phyloP scores from a whole-genome alignment of 1,284 basidiomycete genomes.

The Rhodotorula sp. region DNA sequence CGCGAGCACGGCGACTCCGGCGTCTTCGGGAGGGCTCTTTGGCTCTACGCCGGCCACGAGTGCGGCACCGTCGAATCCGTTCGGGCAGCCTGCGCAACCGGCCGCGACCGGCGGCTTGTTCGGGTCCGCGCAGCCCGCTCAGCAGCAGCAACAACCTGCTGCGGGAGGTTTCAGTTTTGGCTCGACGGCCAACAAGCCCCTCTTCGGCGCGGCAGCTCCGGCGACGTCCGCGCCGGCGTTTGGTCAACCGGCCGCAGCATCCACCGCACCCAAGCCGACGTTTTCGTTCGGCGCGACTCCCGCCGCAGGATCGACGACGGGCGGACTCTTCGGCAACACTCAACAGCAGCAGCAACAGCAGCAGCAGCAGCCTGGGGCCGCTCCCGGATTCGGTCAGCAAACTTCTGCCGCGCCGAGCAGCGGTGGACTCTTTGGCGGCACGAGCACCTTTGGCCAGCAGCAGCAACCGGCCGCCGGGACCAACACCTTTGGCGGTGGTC shows the following conservation, averaged over 20 bases:
- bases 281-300: constrained; percentile 34
- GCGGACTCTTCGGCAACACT: constrained; percentile 28
- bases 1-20: constrained; percentile 13
- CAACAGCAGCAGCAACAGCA: constrained; percentile 2
- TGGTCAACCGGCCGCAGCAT: constrained; percentile 18
- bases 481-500: constrained; percentile 52
- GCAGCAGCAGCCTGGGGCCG: constrained; percentile 14
- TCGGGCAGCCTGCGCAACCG: constrained; percentile 31
- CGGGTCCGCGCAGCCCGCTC: constrained; percentile 25
- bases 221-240: constrained; percentile 34
- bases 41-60: constrained; percentile 43
- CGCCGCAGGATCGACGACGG: constrained; percentile 27
- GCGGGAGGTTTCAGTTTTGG: constrained; percentile 38
- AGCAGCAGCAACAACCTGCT: constrained; percentile 14
- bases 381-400: constrained; percentile 18
- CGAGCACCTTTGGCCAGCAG: constrained; percentile 52
- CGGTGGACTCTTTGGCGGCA: constrained; percentile 27
- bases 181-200: constrained; percentile 30
- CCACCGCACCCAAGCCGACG: constrained; percentile 23
- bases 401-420: constrained; percentile 20
- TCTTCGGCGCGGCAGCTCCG: constrained; percentile 31
- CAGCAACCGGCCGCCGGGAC: constrained; percentile 49
- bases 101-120: constrained; percentile 32
- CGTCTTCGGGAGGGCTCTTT: constrained; percentile 35
- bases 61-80: constrained; percentile 19